phyloP scores from a whole-genome alignment of 495 filamentous ascomycete species.

The Ramalina intermedia region DNA sequence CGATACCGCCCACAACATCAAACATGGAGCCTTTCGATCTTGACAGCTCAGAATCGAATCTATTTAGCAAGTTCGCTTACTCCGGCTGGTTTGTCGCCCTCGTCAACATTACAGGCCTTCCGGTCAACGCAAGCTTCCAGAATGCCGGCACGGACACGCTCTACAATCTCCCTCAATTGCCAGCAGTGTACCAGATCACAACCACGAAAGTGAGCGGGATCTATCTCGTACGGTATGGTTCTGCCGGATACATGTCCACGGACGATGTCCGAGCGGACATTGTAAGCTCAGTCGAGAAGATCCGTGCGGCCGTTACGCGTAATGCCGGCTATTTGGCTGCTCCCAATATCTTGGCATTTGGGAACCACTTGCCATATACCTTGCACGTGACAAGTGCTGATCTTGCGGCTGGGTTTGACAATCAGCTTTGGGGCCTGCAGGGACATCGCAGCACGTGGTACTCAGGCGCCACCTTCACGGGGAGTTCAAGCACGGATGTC shows the following conservation, averaged over 20 bases:
- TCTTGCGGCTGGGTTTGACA: constrained; percentile 34
- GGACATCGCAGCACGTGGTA: constrained; percentile 35
- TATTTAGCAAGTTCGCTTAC: constrained; percentile 27
- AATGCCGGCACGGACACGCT: constrained; percentile 21
- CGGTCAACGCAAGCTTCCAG: constrained; percentile 10
- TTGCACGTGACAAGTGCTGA: constrained; percentile 19
- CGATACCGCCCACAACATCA: constrained; percentile 25
- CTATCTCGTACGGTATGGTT: constrained; percentile 6
- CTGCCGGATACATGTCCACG: constrained; percentile 1
- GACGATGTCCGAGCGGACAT: constrained; percentile 10
- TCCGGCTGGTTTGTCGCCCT: constrained; percentile 31
- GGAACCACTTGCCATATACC: constrained; percentile 18
- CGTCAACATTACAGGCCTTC: constrained; percentile 28
- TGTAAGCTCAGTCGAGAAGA: constrained; percentile 1
- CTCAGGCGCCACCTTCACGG: constrained; percentile 30
- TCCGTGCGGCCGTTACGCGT: constrained; percentile 11
- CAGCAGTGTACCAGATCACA: constrained; percentile 14
- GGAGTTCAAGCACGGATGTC: no score
- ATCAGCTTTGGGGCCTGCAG: constrained; percentile 34
- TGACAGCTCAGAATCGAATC: constrained; percentile 15
- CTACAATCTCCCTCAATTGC: constrained; percentile 19
- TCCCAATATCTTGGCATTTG: constrained; percentile 17
- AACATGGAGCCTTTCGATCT: constrained; percentile 27
- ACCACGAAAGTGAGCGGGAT: constrained; percentile 9
- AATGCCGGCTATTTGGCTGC: not conserved